Percentiles rank a stretch among this genome's conserved stretches.
These are phyloP conservation scores for Davidsoniella neocaledoniae DNA, from an alignment of 2,329 filamentous ascomycete species.

Conservation along the genomic window DNA sequence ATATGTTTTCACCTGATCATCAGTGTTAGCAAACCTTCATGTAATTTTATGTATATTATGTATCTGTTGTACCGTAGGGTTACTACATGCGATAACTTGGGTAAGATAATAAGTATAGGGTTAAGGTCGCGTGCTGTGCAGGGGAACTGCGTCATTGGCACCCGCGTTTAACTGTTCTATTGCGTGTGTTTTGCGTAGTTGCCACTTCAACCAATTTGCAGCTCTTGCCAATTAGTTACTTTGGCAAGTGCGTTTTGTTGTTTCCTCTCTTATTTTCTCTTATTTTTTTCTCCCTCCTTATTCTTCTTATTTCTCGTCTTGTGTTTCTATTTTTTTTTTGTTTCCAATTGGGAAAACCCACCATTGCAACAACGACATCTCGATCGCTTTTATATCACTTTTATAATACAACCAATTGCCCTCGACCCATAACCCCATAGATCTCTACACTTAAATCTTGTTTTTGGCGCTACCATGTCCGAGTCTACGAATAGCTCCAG, in stretches of 20 bases:
- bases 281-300: neutral
- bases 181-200: neutral
- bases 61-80: neutral
- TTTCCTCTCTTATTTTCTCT: neutral
- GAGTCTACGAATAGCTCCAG: constrained; percentile 24
- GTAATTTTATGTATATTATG: no score
- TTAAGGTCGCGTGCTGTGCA: neutral
- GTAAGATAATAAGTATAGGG: neutral
- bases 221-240: no score
- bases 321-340: neutral
- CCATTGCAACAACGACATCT: neutral
- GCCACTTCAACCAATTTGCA: neutral
- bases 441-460: no score
- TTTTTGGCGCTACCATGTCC: constrained; percentile 7
- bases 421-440: neutral
- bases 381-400: neutral
- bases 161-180: neutral
- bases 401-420: neutral
- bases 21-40: no score
- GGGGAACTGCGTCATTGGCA: constrained; percentile 1
- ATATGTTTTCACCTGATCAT: no score
- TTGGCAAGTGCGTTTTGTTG: neutral
- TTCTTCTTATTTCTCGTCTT: neutral
- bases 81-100: neutral
- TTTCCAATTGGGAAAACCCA: neutral